A percentile compares a stretch with the other conserved stretches of the same genome.
phyloP scores from a whole-genome alignment of 805 yeast genomes.

The Kodamaea neixiangensis region DNA sequence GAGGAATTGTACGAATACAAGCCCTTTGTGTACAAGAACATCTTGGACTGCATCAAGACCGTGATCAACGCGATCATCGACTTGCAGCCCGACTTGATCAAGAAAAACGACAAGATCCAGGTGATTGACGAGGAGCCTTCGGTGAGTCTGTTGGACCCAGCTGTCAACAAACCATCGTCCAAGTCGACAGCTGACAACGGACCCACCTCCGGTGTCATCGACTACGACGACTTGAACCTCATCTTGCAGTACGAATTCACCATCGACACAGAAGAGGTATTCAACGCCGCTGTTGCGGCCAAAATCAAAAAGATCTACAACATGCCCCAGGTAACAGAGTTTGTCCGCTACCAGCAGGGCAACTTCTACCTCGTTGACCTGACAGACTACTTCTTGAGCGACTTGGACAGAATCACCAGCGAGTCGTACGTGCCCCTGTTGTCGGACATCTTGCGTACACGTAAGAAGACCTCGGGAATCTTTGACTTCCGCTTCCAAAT shows the following conservation, averaged over 20 bases:
- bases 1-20: conserved; percentile 74
- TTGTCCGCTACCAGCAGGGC: conserved; percentile 60
- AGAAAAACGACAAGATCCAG: conserved; percentile 9
- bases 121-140: conserved; percentile 5
- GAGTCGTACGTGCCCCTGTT: conserved; percentile 69
- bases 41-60: conserved; percentile 74
- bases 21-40: conserved; percentile 76
- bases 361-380: conserved; percentile 85
- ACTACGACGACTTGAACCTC: conserved; percentile 42
- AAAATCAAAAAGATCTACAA: conserved; percentile 59
- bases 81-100: conserved; percentile 44
- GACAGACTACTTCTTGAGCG: conserved; percentile 73
- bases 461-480: conserved; percentile 92
- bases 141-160: conserved; percentile 6
- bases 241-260: conserved; percentile 50
- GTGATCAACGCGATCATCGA: conserved; percentile 66
- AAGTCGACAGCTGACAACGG: neutral
- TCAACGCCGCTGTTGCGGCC: conserved; percentile 51
- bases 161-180: neutral
- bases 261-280: conserved; percentile 52
- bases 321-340: conserved; percentile 53
- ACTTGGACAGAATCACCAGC: conserved; percentile 59
- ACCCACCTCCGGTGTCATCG: conserved; percentile 17
- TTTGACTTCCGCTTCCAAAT: conserved; percentile 78
- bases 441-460: conserved; percentile 78